These are phyloP conservation scores for Brassica cretica DNA, from an alignment of 345 rosid genomes.

Conservation along the genomic window DNA sequence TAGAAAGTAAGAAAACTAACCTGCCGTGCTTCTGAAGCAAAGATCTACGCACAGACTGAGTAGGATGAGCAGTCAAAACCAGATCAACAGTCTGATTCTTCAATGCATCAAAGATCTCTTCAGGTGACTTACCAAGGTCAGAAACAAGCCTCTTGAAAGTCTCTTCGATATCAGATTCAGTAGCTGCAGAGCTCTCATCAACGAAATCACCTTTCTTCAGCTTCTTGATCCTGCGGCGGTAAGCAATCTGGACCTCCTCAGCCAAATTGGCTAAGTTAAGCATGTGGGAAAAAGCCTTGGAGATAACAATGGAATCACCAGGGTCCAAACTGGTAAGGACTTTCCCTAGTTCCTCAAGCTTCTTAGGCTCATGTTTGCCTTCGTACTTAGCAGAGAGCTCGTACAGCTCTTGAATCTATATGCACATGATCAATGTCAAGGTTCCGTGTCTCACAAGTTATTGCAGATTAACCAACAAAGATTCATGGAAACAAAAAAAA, in stretches of 20 bases:
- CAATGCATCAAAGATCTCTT: slow-evolving; percentile 84
- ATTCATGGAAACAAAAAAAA: too few relatives aligned
- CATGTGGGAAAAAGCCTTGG: slow-evolving; percentile 93
- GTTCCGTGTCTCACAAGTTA: too few relatives aligned
- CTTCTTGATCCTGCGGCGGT: slow-evolving; percentile 77
- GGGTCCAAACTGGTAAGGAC: slow-evolving; percentile 88
- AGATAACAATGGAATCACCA: slow-evolving; percentile 90
- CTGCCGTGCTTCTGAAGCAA: slow-evolving; percentile 97
- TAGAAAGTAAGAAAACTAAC: slow-evolving; percentile 39
- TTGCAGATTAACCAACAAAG: too few relatives aligned
- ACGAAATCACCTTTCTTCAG: slow-evolving; percentile 10
- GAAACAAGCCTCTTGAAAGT: slow-evolving; percentile 84
- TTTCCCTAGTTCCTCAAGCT: slow-evolving; percentile 87
- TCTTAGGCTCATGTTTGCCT: slow-evolving; percentile 68
- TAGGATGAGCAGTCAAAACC: slow-evolving; percentile 98
- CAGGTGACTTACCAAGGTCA: slow-evolving; percentile 85
- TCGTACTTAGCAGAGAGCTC: slow-evolving; percentile 95
- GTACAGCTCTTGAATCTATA: slow-evolving; percentile 91
- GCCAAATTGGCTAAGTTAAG: slow-evolving; percentile 98
- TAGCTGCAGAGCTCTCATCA: slow-evolving; percentile 83
- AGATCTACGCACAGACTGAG: slow-evolving; percentile 93
- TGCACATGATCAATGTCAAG: too few relatives aligned
- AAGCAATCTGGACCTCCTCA: slow-evolving; percentile 96
- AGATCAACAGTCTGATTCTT: slow-evolving; percentile 98
- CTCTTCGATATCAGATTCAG: slow-evolving; percentile 95